Evolutionary conservation across 331 rosid species (phyloP), one percentile per base, ranked within the genome.

Genomic region (Quercus tomentella): DNA sequence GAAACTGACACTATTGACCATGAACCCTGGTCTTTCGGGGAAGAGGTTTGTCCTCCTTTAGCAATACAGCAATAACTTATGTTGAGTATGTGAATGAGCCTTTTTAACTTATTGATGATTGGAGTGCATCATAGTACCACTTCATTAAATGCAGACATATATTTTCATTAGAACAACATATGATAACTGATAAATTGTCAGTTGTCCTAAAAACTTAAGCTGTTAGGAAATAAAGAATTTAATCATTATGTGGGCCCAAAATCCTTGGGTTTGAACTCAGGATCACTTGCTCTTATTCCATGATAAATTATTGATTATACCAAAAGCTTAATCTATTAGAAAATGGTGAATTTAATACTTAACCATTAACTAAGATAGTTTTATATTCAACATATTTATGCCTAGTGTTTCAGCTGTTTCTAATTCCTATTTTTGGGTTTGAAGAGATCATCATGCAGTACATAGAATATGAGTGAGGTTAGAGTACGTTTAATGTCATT

Each of bases 21-120:
- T 52, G 94, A 89, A 78, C 98, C 98, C 25, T 94, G 97, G 98
- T 89, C 98, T 73, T 94, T 94, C 21, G 97, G 98, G 67, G 89
- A 87, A 86, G 97, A 91, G 97, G 98, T 94, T 77, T 83, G 90
- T 79, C 76, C 31, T 70, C 79, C 78, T 79, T 58, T 70, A 72
- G 76, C 78, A 57, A 33, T 68, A 73, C 66, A 74, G 73, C 41
- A 62, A 54, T 21, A 30, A 30, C 43, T 31, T 28, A 21, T 30
- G 49, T 43, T 65, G 15, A 15, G 43, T 31, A 31, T 65, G 70
- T 31, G 23, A 62, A 56, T 62, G 37, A 62, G 37, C 69, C 69
- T 25, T 62, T 23, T 62, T 62, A 62, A 25, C 20, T 61, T 61
- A 26, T 26, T 61, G 68, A 61, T 26, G 28, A 58, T 58, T 0